Base-by-base conservation (phyloP, 2,329 filamentous ascomycete genomes). In the Gnomoniopsis sp. region DNA sequence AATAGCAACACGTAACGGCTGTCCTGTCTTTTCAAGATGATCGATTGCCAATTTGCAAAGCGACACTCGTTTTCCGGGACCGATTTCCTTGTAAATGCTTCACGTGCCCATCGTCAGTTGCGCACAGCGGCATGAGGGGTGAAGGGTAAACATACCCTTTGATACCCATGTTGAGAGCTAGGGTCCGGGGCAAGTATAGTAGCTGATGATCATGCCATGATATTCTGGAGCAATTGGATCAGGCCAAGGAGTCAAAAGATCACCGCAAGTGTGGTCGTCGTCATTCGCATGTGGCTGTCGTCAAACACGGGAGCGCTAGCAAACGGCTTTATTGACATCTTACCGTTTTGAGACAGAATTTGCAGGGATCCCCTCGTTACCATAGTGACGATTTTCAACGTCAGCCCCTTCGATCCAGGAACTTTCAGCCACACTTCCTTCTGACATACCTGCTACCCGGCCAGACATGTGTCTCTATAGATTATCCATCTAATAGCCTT, bases 51-150 rank as follows among this genome's bases (percentile, higher is more conserved):
- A 82, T 69, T 91, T 96, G 36, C 90, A 86, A 11, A 99, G 81
- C 19, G 95, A 88, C 56, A 96, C 80, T 60, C 93, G 85, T 68
- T 89, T 81, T 56, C 92, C 91, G 10, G 87, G 77, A 44, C 93
- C 93, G 65, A 99, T 90, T 72, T 96, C 91, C 68, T 89, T 88
- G 75, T 96, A 95, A 55, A 99, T 90, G 17, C 93, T 96, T 58
- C 22, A 52, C 19, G 41, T 36, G 51, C 17, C 17, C 7, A 19
- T 46, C 21, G 55, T 53, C 23, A 59, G 53, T 33, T 21, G 48
- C 41, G 36, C 34, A 19, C 34, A 36, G 11, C 17, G 26, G 3
- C 17, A 12, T 47, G 48, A 51, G 26, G 44, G 23, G 36, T 36
- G 10, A 14, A 17, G 19, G 19, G 33, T 38, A n/a, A 46, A 53